Base-by-base conservation (phyloP, 495 filamentous ascomycete genomes). In the Trypethelium eluteriae region DNA sequence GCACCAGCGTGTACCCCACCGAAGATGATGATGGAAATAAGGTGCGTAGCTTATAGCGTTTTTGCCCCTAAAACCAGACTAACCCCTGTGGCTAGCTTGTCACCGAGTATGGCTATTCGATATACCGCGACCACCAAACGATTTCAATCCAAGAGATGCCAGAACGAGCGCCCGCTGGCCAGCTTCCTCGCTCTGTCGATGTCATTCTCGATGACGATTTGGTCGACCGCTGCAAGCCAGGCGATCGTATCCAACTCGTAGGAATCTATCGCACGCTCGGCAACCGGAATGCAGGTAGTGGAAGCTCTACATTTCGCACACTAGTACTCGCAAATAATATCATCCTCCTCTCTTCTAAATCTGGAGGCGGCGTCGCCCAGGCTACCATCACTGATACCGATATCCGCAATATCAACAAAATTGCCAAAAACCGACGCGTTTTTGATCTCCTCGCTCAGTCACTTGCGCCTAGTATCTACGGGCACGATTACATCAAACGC, bases 91-190 rank as follows among this genome's bases (percentile, higher is more conserved):
- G 59, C 39, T 70, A 88, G 74, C 83, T 99, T 16, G 86, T 89
- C 70, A 98, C 95, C 47, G 95, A 99, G 74, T 98, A 96, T 76
- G 94, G 94, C 9, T 91, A 95, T 76, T 94, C 87, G 75, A 94
- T 88, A 25, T 99, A 97, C 75, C 84, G 93, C 74, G 94, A 99
- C 75, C 95, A 99, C 76, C 94, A 99, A 74, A 93, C 91, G 18
- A 91, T 99, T 61, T 98, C 94, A 0, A 96, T 99, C 72, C 94
- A 99, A 81, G 94, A 99, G 82, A 99, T 99, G 94, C 94, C 94
- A 14, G 94, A 99, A 75, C 83, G 94, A 72, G 94, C 94, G 35
- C 94, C 94, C 38, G 93, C 94, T 64, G 94, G 94, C 59, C 94
- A 98, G 80, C 84, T 99, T 70, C 94, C 94, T 67, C 86, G 94